Evolutionary conservation across 805 yeast genomes (phyloP), one percentile per base, ranked within the genome.

Genomic region (Kazachstania kunashirensis): DNA sequence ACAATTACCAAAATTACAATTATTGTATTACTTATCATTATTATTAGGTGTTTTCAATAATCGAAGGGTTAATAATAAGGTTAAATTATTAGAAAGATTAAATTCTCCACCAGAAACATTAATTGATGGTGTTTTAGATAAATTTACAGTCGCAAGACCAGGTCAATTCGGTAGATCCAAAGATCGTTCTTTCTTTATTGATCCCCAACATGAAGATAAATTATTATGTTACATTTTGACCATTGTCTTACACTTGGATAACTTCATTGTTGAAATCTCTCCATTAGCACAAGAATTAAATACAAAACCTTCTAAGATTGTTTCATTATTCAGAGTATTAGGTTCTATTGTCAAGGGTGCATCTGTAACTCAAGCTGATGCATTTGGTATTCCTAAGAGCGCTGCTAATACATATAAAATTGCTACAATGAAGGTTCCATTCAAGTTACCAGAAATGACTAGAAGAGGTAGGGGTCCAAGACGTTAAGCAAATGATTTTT

Each of bases 161-260:
- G 75, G 83, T 6, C 71, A 67, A 35, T 71, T 75, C 44, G 94
- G 92, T 40, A 77, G 74, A 57, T 64, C 82, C n/a, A 80, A 79
- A 54, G 85, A 79, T 44, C 73, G 79, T 48, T 70, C 79, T n/a
- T 89, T 73, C 56, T 67, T 73, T 43, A 73, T 92, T 42, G 96
- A 92, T 53, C 96, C 97, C 28, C 79, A 75, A 49, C 74, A 76
- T 53, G 95, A 85, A 59, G 95, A 85, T 62, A 85, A 81, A 61
- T 66, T 92, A 33, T 65, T 92, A 46, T 82, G 95, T 60, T 80
- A 75, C 61, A 66, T 86, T 33, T 64, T 92, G 42, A 82, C 80
- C 5, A 61, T 81, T 28, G 68, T 82, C 27, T 64, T 92, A 53
- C 89, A 80, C 57, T 67, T 88, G 38, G 84, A 84, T 56, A 77